These are phyloP conservation scores for Yamadazyma atmosphaerica DNA, from an alignment of 1,139 yeast species.

Conservation along the genomic window DNA sequence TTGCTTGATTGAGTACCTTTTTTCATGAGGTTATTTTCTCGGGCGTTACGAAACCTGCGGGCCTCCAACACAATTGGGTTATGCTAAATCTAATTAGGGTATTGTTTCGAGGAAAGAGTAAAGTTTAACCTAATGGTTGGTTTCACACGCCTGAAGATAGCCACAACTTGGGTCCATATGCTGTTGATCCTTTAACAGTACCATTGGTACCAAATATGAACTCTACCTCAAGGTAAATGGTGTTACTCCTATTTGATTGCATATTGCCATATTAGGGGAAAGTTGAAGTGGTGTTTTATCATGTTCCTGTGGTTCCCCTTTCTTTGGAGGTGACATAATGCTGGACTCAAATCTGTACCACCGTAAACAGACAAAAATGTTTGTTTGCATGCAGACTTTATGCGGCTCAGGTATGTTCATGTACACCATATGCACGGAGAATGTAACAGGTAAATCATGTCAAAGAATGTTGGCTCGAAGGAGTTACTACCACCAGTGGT, in stretches of 20 bases:
- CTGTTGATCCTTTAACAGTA: no score
- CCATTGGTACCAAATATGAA: no score
- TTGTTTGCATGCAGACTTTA: not conserved
- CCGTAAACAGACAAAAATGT: not conserved
- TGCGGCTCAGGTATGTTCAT: not conserved
- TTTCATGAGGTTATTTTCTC: not conserved
- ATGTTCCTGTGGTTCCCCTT: no score
- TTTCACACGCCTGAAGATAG: not conserved
- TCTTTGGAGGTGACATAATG: no score
- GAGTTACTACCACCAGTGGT: no score
- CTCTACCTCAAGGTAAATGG: no score
- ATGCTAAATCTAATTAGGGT: conserved; percentile 3
- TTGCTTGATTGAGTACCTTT: not conserved
- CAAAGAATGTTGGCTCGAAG: not conserved
- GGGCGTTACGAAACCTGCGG: not conserved
- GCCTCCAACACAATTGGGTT: not conserved
- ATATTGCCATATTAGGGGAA: no score
- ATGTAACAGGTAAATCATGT: not conserved
- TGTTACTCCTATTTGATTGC: no score
- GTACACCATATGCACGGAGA: no score
- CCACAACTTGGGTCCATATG: not conserved
- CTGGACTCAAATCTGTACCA: no score
- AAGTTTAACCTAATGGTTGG: conserved; percentile 1
- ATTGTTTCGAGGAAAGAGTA: not conserved
- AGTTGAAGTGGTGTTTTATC: no score